A percentile compares a stretch with the other conserved stretches of the same genome.
phyloP scores from a whole-genome alignment of 306 rosid genomes.

The Lathyrus tuberosus region DNA sequence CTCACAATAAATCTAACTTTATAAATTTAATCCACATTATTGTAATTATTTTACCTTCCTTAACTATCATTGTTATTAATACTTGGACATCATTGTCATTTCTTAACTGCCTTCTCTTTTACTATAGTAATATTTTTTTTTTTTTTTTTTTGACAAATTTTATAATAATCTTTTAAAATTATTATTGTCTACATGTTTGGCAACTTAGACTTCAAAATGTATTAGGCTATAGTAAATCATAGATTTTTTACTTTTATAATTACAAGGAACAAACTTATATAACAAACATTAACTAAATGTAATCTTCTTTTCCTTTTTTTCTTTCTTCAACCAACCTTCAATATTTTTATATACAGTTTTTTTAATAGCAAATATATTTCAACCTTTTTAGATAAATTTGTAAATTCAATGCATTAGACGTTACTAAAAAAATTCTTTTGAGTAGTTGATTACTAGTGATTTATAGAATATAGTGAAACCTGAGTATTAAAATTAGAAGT shows the following conservation, averaged over 20 bases:
- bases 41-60: slow-evolving; percentile 18
- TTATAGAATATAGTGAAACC: slow-evolving; percentile 1
- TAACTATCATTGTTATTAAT: slow-evolving; percentile 16
- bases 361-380: not conserved
- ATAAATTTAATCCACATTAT: not conserved
- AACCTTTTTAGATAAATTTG: not conserved
- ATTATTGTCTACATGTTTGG: slow-evolving; percentile 13
- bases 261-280: not conserved
- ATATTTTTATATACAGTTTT: not conserved
- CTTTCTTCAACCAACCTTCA: not conserved
- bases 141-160: too few relatives aligned
- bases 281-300: not conserved
- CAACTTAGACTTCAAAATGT: slow-evolving; percentile 12
- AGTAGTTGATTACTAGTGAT: not conserved
- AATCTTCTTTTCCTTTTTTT: not conserved
- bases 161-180: not conserved
- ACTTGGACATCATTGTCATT: not conserved
- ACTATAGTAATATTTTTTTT: too few relatives aligned
- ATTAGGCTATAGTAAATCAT: slow-evolving; percentile 1
- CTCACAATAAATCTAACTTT: not conserved
- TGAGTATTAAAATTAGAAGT: not conserved
- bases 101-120: slow-evolving; percentile 31
- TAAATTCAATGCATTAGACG: not conserved
- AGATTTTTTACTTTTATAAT: not conserved
- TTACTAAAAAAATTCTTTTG: not conserved